A percentile compares a stretch with the other conserved stretches of the same genome.
phyloP scores from a whole-genome alignment of 2,329 filamentous ascomycete genomes.

The Thermothelomyces thermophilus region DNA sequence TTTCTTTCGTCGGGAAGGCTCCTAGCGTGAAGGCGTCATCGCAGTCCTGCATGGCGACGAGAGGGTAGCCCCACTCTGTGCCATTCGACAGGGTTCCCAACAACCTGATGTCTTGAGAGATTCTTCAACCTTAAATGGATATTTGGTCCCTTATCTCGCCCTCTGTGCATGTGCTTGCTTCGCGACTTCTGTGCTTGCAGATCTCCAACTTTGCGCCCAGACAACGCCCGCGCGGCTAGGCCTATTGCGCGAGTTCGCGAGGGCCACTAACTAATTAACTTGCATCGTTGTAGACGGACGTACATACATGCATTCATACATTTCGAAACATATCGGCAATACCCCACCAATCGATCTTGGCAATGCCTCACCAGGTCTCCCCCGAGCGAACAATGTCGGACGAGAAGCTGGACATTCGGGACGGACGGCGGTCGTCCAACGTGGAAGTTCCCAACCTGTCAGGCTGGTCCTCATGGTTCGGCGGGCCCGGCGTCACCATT shows the following conservation, averaged over 20 bases:
- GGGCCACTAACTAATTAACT: too few relatives aligned
- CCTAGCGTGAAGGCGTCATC: background rate
- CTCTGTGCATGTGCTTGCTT: background rate
- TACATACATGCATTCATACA: too few relatives aligned
- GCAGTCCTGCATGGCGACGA: background rate
- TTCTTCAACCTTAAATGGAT: background rate
- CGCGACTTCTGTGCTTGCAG: background rate
- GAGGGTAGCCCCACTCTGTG: background rate
- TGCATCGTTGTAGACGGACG: too few relatives aligned
- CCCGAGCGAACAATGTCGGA: background rate
- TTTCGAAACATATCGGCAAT: too few relatives aligned
- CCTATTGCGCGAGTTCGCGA: too few relatives aligned
- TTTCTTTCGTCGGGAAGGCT: too few relatives aligned
- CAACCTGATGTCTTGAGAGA: too few relatives aligned
- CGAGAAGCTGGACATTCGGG: background rate
- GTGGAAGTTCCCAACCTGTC: background rate
- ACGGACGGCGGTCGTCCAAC: background rate
- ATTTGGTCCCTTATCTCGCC: background rate
- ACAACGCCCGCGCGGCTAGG: too few relatives aligned
- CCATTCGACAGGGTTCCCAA: background rate
- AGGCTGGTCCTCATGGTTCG: conserved; percentile 33
- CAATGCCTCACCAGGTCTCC: background rate
- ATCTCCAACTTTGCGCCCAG: background rate
- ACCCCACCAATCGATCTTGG: too few relatives aligned
- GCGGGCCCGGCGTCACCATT: conserved; percentile 35